These are phyloP conservation scores for Platanthera guangdongensis DNA, from an alignment of 106 monocot species.

Conservation along the genomic window DNA sequence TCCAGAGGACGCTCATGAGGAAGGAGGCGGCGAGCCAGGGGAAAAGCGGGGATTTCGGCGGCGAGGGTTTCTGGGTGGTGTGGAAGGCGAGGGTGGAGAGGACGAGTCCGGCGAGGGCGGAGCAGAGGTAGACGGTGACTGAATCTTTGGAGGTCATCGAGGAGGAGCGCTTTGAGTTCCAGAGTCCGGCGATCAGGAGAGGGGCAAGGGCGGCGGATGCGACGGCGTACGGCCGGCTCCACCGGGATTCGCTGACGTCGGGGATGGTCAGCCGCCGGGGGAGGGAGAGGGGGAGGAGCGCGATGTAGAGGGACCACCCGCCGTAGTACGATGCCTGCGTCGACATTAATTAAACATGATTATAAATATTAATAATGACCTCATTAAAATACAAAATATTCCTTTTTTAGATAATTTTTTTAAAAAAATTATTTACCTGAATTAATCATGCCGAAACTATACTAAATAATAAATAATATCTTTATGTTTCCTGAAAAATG, in stretches of 20 bases:
- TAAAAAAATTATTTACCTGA: too few relatives aligned
- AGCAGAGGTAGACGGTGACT: constrained; percentile 16
- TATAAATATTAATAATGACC: too few relatives aligned
- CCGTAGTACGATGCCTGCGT: not conserved
- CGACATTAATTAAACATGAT: too few relatives aligned
- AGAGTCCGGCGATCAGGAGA: constrained; percentile 28
- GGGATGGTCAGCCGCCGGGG: constrained; percentile 50
- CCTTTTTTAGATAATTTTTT: too few relatives aligned
- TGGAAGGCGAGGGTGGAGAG: constrained; percentile 20
- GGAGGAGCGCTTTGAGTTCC: constrained; percentile 15
- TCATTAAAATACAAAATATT: too few relatives aligned
- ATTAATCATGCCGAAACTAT: too few relatives aligned
- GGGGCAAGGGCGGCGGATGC: constrained; percentile 29
- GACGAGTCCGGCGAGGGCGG: constrained; percentile 12
- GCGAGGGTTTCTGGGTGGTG: constrained; percentile 19
- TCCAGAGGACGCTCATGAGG: constrained; percentile 30
- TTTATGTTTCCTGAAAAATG: too few relatives aligned
- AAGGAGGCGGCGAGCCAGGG: constrained; percentile 34
- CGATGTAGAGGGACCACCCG: constrained; percentile 6
- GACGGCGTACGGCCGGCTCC: constrained; percentile 42
- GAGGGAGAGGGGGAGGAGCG: constrained; percentile 35
- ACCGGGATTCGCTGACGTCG: constrained; percentile 28
- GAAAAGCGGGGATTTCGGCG: constrained; percentile 25
- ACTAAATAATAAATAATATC: not conserved
- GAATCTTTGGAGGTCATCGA: constrained; percentile 8